Conservation (phyloP, 305 asterid genomes). For the Fraxinus albicans region DNA sequence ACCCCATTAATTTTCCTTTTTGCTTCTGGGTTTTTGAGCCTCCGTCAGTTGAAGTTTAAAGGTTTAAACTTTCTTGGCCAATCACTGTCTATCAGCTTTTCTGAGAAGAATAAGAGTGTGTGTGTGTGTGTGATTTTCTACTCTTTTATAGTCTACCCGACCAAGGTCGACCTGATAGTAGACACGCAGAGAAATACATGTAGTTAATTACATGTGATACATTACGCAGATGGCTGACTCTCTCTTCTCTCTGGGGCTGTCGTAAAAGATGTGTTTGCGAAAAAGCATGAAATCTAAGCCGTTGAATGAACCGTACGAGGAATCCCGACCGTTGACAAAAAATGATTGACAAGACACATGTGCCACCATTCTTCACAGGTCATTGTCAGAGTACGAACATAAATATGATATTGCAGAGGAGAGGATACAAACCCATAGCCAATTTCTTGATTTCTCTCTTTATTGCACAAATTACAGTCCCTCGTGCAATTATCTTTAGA, state of each 20-base stretch:
- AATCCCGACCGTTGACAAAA: slow-evolving; percentile 24
- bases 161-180: slow-evolving; percentile 54
- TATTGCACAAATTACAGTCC: not conserved
- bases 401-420: slow-evolving; percentile 17
- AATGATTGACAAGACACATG: slow-evolving; percentile 56
- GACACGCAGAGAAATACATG: slow-evolving; percentile 23
- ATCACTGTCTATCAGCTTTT: slow-evolving; percentile 29
- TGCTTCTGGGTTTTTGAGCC: slow-evolving; percentile 31
- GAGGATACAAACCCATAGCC: not conserved
- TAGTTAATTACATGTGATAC: not conserved
- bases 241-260: not conserved
- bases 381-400: slow-evolving; percentile 56
- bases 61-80: slow-evolving; percentile 22
- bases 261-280: not conserved
- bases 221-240: not conserved
- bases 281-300: slow-evolving; percentile 3
- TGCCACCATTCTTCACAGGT: slow-evolving; percentile 51
- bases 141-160: slow-evolving; percentile 79
- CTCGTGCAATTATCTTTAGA: not conserved
- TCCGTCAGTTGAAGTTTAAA: slow-evolving; percentile 23
- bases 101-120: slow-evolving; percentile 9
- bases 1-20: not conserved
- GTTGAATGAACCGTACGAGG: slow-evolving; percentile 4
- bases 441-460: not conserved
- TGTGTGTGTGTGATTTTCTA: slow-evolving; percentile 16